Evolutionary conservation across 495 filamentous ascomycete species (phyloP).

Genomic region (Mycothermus thermophilus): DNA sequence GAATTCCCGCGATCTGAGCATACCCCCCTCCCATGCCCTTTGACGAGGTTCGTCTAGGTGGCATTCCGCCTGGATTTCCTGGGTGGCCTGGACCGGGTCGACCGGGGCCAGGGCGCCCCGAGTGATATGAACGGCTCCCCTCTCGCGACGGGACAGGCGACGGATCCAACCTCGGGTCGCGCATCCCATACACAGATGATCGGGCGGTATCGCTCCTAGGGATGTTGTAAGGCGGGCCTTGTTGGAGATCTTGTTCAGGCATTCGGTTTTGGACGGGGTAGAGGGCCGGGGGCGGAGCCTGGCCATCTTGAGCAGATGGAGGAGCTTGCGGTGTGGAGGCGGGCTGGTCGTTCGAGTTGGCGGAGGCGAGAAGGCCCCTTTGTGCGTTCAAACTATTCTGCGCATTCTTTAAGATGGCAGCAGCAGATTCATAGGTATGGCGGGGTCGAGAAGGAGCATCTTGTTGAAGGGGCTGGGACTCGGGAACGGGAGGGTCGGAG

Average conservation of each 20-base stretch:
- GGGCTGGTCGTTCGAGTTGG: conserved; percentile 32
- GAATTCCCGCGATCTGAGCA: conserved; percentile 26
- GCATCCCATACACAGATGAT: conserved; percentile 43
- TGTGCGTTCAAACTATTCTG: conserved; percentile 20
- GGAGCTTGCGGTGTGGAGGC: conserved; percentile 27
- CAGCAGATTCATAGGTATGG: conserved; percentile 25
- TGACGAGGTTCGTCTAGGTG: conserved; percentile 55
- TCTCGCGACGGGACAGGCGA: conserved; percentile 56
- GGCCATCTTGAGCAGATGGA: conserved; percentile 9
- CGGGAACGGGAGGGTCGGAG: no score
- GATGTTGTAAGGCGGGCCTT: conserved; percentile 32
- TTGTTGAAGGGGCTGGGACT: no score
- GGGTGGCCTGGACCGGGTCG: conserved; percentile 34
- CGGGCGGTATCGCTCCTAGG: conserved; percentile 52
- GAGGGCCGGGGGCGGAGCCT: conserved; percentile 2
- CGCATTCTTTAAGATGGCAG: conserved; percentile 20
- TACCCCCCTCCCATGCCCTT: conserved; percentile 43
- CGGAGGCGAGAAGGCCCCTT: conserved; percentile 21
- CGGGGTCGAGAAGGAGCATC: conserved; percentile 20
- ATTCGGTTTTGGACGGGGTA: conserved; percentile 2
- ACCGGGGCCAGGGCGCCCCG: no score
- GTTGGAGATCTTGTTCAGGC: conserved; percentile 19
- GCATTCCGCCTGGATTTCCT: conserved; percentile 38
- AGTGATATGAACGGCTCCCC: conserved; percentile 41
- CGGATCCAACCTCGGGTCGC: conserved; percentile 49